Evolutionary conservation across 768 basidiomycete species (phyloP).

Genomic region (Dioszegia crocea): DNA sequence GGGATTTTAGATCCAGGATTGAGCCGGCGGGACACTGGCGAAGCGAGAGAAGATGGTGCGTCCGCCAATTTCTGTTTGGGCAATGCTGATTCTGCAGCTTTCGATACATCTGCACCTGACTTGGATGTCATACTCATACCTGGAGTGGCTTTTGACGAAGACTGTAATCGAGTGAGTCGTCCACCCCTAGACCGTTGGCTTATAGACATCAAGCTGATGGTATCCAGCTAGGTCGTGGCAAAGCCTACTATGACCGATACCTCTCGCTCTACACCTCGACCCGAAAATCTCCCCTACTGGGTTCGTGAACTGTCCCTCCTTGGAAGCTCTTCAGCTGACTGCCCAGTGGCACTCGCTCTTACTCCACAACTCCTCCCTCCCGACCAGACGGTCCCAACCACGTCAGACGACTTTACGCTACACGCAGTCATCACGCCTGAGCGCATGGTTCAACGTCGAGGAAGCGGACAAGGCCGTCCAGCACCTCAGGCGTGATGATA

Average conservation of each 20-base stretch:
- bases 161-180: constrained; percentile 41
- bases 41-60: constrained; percentile 28
- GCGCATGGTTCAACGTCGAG: constrained; percentile 21
- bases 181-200: neutral
- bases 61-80: neutral
- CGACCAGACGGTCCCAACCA: constrained; percentile 27
- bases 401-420: constrained; percentile 30
- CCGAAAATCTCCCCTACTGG: constrained; percentile 21
- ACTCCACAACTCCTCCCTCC: constrained; percentile 27
- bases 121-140: constrained; percentile 41
- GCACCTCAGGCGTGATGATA: too few relatives aligned
- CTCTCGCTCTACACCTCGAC: constrained; percentile 20
- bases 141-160: constrained; percentile 41
- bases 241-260: constrained; percentile 43
- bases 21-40: constrained; percentile 17
- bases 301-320: too few relatives aligned
- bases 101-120: neutral
- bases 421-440: constrained; percentile 35
- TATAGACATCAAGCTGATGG: constrained; percentile 1
- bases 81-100: neutral
- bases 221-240: constrained; percentile 38
- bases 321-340: neutral
- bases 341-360: constrained; percentile 35
- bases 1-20: constrained; percentile 39
- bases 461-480: neutral